Conservation (phyloP, 805 yeast species). For the Hanseniaspora jakobsenii region DNA sequence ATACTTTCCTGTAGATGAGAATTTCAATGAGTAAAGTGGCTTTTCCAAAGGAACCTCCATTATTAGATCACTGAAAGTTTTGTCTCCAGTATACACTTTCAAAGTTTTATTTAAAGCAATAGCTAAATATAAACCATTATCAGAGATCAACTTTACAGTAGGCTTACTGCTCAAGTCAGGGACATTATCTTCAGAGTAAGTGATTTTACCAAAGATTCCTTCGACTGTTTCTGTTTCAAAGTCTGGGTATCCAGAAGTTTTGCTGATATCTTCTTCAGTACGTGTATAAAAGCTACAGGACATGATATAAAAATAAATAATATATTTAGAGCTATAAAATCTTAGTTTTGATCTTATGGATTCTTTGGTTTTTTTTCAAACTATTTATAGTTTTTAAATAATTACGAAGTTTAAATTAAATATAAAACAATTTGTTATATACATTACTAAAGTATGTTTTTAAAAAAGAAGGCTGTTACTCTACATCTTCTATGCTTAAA, state of each 20-base stretch:
- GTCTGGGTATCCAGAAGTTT: constrained; percentile 29
- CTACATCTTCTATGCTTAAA: too few species aligned
- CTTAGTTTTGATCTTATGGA: too few species aligned
- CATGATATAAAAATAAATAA: constrained; percentile 19
- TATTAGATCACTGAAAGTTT: constrained; percentile 20
- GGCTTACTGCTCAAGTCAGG: constrained; percentile 16
- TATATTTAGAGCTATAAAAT: too few species aligned
- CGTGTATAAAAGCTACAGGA: constrained; percentile 28
- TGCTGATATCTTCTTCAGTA: constrained; percentile 27
- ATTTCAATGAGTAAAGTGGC: constrained; percentile 64
- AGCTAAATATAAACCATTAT: constrained; percentile 29
- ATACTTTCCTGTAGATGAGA: constrained; percentile 79
- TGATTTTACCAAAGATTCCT: constrained; percentile 18
- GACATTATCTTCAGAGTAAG: constrained; percentile 22
- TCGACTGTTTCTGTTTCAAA: constrained; percentile 15
- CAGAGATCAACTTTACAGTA: constrained; percentile 25
- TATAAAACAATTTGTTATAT: too few species aligned
- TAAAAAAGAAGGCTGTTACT: too few species aligned
- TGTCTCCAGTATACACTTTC: constrained; percentile 24
- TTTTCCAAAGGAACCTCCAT: constrained; percentile 34
- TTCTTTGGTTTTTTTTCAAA: too few species aligned
- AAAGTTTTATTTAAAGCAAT: constrained; percentile 18
- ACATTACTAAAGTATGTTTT: too few species aligned
- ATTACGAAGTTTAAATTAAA: too few species aligned
- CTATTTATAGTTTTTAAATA: too few species aligned